Base-by-base conservation (phyloP, 345 rosid genomes). In the Rubroshorea leprosula region DNA sequence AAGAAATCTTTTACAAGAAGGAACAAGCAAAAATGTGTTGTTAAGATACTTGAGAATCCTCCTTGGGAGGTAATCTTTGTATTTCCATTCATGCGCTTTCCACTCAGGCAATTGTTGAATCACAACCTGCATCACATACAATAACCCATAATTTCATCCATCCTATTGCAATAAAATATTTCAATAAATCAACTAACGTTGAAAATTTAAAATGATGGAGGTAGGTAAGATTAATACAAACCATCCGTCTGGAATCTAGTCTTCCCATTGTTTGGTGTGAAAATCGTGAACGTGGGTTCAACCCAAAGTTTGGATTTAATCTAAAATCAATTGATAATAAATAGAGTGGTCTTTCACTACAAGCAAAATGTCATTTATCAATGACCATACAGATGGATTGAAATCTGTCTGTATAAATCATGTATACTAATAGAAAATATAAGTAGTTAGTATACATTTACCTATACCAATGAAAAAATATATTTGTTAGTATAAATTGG, bases 31-130 rank as follows among this genome's bases (percentile, higher is more conserved):
- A 14, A 44, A 16, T 10, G 47, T 44, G 16, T 44, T 41, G 15
- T 41, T 10, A 1, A 6, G 14, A 49, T 21, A 10, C n/a, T 22
- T 31, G 29, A 35, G 48, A 15, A 44, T 60, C 46, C 3, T 48
- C 48, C 22, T 47, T 8, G 19, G 51, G 53, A 0, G 47, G 17
- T 14, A 23, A 31, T 67, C 59, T 78, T 48, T 84, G 22, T 67
- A 76, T 20, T 61, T 76, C 98, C 98, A 88, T 74, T 86, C 96
- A 72, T 91, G 98, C 21, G 77, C 88, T 71, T 91, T 91, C 98
- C 98, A 88, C 64, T 91, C 98, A 8, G 96, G 96, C 60, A 91
- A 68, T 57, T 88, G 96, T 58, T 91, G 98, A 58, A 91, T 74
- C 26, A 85, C 87, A 43, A 91, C 79, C 98, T 86, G 80, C 80